Evolutionary conservation across 2,329 filamentous ascomycete genomes (phyloP).

Genomic region (Alternaria dauci): DNA sequence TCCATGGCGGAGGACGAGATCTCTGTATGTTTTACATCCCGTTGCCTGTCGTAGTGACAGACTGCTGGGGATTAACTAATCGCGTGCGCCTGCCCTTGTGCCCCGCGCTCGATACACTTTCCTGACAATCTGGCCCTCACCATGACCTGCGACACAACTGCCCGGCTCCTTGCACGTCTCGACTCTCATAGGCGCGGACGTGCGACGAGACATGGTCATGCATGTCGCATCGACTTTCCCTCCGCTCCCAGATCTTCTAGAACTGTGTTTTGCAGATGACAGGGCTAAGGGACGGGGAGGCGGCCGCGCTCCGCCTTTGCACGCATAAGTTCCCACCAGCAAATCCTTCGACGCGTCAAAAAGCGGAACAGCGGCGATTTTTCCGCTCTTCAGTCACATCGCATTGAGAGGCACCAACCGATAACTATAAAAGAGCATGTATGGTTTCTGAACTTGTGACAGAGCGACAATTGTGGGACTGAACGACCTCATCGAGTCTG

Average conservation of each 20-base stretch:
- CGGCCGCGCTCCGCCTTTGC: constrained; percentile 32
- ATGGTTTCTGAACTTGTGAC: neutral
- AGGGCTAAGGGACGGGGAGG: constrained; percentile 15
- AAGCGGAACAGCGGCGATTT: constrained; percentile 18
- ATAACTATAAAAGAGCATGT: neutral
- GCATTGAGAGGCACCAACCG: constrained; percentile 5
- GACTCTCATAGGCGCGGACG: constrained; percentile 25
- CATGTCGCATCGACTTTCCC: constrained; percentile 34
- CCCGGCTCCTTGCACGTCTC: constrained; percentile 23
- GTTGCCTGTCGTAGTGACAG: constrained; percentile 31
- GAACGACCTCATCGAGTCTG: neutral
- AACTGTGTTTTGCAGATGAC: constrained; percentile 18
- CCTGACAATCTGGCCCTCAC: constrained; percentile 41
- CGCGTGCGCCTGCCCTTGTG: constrained; percentile 33
- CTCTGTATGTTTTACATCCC: constrained; percentile 48
- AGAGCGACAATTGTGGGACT: neutral
- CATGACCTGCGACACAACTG: constrained; percentile 33
- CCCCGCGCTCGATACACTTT: constrained; percentile 36
- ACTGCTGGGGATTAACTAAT: constrained; percentile 35
- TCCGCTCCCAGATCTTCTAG: constrained; percentile 17
- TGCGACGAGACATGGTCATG: constrained; percentile 28
- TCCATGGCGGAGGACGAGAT: constrained; percentile 45
- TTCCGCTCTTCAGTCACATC: constrained; percentile 6
- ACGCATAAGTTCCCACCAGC: constrained; percentile 19
- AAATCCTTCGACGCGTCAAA: constrained; percentile 13